Evolutionary conservation across 2,329 filamentous ascomycete genomes (phyloP), one percentile per base, ranked within the genome.

Genomic region (Didymella sp.): DNA sequence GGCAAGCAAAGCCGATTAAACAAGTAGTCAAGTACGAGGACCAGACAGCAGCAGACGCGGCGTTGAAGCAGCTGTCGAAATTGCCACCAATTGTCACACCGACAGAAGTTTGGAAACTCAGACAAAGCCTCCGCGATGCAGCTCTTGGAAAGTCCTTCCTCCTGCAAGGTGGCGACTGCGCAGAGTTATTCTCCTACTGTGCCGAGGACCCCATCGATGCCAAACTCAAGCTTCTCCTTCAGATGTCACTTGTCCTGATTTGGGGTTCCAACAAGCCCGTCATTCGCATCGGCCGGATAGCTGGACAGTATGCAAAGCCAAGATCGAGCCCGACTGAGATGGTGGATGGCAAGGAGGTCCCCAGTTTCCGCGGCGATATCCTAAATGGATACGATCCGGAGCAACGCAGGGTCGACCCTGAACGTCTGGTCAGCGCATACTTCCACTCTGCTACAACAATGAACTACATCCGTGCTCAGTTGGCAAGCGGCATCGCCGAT

Each of bases 131-230:
- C 21, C 86, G 87, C 57, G 91, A 96, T 79, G 95, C 96, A 6
- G 95, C 95, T 5, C 81, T 90, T 31, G 95, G 95, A 30, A 92
- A 94, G 64, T 91, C 94, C 12, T 98, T 99, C 75, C 83, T 99
- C 9, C 86, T 99, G 4, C 95, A 99, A 79, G 95, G 95, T 58
- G 95, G 94, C 43, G 95, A 99, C 79, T 99, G 95, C 73, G 95
- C 95, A 15, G 95, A 99, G 80, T 85, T 98, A 9, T 99, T 99
- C 72, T 92, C 95, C 77, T 99, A 99, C 81, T 99, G 95, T 78
- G 88, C 90, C 68, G 89, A 92, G 74, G 85, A 85, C 13, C 89
- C 90, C 63, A 97, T 99, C 67, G 92, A 98, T 78, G 89, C 91
- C 61, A 99, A 98, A 82, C 92, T 98, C 77, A 98, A 98, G 80